phyloP scores from a whole-genome alignment of 2,329 filamentous ascomycete genomes.

The Orbilia quercus region DNA sequence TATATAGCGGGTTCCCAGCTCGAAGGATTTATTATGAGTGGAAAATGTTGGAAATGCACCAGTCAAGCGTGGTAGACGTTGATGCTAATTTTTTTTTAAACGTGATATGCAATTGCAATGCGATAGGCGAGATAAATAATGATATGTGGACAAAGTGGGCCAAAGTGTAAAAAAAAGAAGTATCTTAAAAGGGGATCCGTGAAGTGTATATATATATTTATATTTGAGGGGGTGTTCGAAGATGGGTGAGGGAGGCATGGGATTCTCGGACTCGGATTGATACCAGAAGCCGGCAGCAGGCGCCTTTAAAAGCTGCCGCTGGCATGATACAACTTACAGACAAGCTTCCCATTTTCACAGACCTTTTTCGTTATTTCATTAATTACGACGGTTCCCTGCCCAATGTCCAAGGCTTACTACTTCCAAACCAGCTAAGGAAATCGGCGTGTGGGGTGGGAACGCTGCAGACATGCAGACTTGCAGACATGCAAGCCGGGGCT shows the following conservation, averaged over 20 bases:
- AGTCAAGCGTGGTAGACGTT: too few relatives aligned
- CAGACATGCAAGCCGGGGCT: too few relatives aligned
- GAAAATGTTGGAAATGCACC: too few relatives aligned
- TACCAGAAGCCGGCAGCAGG: constrained; percentile 42
- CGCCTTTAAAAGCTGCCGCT: constrained; percentile 50
- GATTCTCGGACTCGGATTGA: constrained; percentile 52
- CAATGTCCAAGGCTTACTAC: constrained; percentile 41
- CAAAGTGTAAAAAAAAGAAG: constrained; percentile 18
- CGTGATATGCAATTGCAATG: constrained; percentile 20
- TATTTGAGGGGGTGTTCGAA: constrained; percentile 13
- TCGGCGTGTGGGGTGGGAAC: constrained; percentile 45
- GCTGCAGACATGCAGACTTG: constrained; percentile 48
- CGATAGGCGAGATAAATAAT: constrained; percentile 9
- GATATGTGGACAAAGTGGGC: neutral
- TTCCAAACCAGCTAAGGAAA: constrained; percentile 24
- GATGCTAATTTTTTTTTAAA: too few relatives aligned
- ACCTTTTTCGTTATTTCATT: constrained; percentile 41
- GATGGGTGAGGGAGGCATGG: constrained; percentile 35
- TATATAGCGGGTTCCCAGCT: too few relatives aligned
- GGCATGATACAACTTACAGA: constrained; percentile 38
- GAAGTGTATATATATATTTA: constrained; percentile 32
- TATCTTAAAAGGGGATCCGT: constrained; percentile 20
- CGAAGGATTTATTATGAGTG: too few relatives aligned
- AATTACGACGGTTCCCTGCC: constrained; percentile 39
- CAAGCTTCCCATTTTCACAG: constrained; percentile 20